These are phyloP conservation scores for Phaffia rhodozyma DNA, from an alignment of 1,284 basidiomycete species.

Conservation along the genomic window DNA sequence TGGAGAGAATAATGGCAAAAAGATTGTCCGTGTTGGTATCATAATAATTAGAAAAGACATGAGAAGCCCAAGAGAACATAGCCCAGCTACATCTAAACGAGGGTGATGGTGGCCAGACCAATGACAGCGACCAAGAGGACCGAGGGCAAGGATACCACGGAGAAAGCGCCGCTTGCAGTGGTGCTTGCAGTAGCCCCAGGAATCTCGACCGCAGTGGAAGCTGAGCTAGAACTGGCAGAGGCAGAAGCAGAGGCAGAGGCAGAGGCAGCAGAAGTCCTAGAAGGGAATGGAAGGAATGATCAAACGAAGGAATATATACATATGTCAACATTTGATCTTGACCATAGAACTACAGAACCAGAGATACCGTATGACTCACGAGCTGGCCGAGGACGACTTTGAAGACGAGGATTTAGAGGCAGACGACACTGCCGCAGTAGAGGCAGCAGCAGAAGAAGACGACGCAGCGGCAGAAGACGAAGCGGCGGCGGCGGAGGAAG, in stretches of 20 bases:
- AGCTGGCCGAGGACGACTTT: neutral
- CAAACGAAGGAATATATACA: neutral
- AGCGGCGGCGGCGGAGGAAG: slow-evolving; percentile 24
- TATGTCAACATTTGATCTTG: neutral
- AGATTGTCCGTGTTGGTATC: too few relatives aligned
- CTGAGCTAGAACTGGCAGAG: slow-evolving; percentile 2
- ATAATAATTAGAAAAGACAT: too few relatives aligned
- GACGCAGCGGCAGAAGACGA: slow-evolving; percentile 23
- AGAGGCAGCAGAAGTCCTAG: slow-evolving; percentile 22
- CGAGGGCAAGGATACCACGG: neutral
- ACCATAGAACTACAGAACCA: neutral
- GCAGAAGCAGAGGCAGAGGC: slow-evolving; percentile 24
- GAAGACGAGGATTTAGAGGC: neutral
- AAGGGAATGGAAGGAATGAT: neutral
- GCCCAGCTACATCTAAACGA: too few relatives aligned
- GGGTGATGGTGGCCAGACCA: too few relatives aligned
- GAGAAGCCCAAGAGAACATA: too few relatives aligned
- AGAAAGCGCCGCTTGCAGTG: slow-evolving; percentile 5
- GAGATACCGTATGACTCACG: neutral
- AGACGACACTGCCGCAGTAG: slow-evolving; percentile 1
- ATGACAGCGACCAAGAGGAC: too few relatives aligned
- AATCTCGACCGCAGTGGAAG: slow-evolving; percentile 4
- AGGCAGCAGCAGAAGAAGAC: slow-evolving; percentile 24
- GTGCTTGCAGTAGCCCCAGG: slow-evolving; percentile 7
- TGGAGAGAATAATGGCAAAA: too few relatives aligned